phyloP scores from a whole-genome alignment of 2,329 filamentous ascomycete genomes.

The Fusarium stilboides region DNA sequence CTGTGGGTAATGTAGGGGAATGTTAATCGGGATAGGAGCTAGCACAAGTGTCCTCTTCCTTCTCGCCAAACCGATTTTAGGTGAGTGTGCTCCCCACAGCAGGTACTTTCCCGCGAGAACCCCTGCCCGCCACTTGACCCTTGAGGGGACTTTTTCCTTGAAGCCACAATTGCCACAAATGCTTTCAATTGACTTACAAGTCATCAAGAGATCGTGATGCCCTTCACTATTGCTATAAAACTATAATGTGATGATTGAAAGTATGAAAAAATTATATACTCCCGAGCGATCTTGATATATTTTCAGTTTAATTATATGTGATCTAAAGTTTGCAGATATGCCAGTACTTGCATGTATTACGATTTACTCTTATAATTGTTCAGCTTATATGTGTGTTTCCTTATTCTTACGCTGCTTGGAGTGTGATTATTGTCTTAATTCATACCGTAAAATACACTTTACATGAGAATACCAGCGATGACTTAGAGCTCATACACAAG shows the following conservation, averaged over 20 bases:
- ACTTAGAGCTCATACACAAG: constrained; percentile 54
- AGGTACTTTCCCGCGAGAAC: constrained; percentile 34
- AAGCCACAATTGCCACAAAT: constrained; percentile 32
- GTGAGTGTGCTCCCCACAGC: constrained; percentile 46
- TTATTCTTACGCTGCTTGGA: too few relatives aligned
- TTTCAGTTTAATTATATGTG: too few relatives aligned
- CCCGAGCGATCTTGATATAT: too few relatives aligned
- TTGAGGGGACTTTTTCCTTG: constrained; percentile 9
- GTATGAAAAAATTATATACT: too few relatives aligned
- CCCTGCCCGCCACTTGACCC: constrained; percentile 26
- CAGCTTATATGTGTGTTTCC: neutral
- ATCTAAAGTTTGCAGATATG: neutral
- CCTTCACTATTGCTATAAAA: neutral
- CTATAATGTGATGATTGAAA: neutral
- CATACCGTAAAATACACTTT: neutral
- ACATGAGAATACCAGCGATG: neutral
- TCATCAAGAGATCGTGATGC: too few relatives aligned
- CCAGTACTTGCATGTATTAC: too few relatives aligned
- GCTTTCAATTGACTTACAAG: neutral
- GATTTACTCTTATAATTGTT: neutral
- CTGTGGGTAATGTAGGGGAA: constrained; percentile 48
- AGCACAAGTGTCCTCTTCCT: constrained; percentile 53
- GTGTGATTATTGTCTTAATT: too few relatives aligned
- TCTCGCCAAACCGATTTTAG: constrained; percentile 44
- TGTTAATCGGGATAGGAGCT: constrained; percentile 43